Base-by-base conservation (phyloP, 1,284 basidiomycete genomes). In the Wolfiporia cocos region DNA sequence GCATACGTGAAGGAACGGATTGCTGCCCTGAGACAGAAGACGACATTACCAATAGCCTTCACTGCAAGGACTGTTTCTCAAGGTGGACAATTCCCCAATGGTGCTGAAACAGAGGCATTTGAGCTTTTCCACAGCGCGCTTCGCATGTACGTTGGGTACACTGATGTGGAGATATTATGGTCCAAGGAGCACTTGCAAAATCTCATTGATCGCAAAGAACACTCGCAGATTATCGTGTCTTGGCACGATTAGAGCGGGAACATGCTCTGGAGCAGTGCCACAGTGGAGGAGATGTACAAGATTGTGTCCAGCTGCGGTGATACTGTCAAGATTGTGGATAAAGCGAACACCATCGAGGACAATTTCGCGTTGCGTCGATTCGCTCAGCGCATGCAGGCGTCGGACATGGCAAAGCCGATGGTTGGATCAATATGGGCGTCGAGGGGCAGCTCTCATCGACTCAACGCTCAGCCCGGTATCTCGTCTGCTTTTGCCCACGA, bases 201-300 rank as follows among this genome's bases (percentile, higher is more conserved):
- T 2, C 68, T 98, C 38, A 63, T 72, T 21, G 59, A 70, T 2
- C 68, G 66, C 41, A 93, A 92, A 61, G 84, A 89, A 0, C 59
- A 71, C 32, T 85, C 88, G 0, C 74, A 86, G 54, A 80, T 98
- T 55, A 84, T 99, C 46, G 88, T 92, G 0, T 96, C 92, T 9
- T 95, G 84, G 81, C 94, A 98, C 61, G 93, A 99, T 58, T 92
- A 86, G 83, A n/a, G n/a, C n/a, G n/a, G n/a, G n/a, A n/a, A n/a
- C n/a, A n/a, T n/a, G n/a, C n/a, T n/a, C n/a, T n/a, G n/a, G n/a
- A n/a, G n/a, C n/a, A n/a, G n/a, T n/a, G n/a, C n/a, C n/a, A n/a
- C n/a, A n/a, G n/a, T n/a, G 32, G 75, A 78, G 52, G 75, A 78
- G 46, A 86, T 85, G 57, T 89, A 88, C 59, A 71, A 71, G 26